Percentiles rank a stretch among this genome's conserved stretches.
Conservation (phyloP, 176 grass and related monocot species). For the Musa acuminata region DNA sequence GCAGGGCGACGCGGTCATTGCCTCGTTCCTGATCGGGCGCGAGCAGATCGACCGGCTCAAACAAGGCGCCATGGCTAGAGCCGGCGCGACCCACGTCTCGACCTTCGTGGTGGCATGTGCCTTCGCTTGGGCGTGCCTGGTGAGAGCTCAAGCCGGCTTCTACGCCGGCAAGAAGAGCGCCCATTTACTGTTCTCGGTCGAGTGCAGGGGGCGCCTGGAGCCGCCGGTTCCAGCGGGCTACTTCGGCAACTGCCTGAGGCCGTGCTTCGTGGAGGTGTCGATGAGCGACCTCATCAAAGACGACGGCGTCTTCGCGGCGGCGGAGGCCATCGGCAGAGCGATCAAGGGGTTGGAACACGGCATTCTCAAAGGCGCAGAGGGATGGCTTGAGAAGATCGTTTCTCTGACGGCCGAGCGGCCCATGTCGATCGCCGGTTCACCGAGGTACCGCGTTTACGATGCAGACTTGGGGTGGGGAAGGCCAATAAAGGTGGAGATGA, state of each 20-base stretch:
- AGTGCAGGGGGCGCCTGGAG: conserved; percentile 54
- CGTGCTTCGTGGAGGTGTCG: conserved; percentile 69
- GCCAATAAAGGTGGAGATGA: conserved; percentile 71
- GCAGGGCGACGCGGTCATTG: conserved; percentile 30
- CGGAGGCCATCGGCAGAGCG: conserved; percentile 46
- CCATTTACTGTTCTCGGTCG: conserved; percentile 75
- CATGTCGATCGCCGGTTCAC: conserved; percentile 90
- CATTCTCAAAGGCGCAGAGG: conserved; percentile 61
- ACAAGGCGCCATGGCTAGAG: conserved; percentile 28
- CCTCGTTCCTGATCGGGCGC: conserved; percentile 51
- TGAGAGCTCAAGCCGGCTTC: conserved; percentile 14
- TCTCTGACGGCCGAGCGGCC: conserved; percentile 56
- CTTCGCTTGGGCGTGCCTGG: conserved; percentile 77
- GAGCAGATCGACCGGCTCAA: conserved; percentile 66
- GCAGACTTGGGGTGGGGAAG: conserved; percentile 50
- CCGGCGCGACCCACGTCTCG: conserved; percentile 42
- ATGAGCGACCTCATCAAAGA: conserved; percentile 29
- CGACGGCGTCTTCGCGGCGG: conserved; percentile 46
- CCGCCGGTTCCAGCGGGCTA: conserved; percentile 58
- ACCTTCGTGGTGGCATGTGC: conserved; percentile 84
- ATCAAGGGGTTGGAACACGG: conserved; percentile 54
- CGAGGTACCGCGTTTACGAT: conserved; percentile 67
- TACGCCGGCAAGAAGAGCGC: conserved; percentile 28
- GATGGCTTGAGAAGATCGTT: conserved; percentile 72
- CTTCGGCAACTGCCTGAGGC: conserved; percentile 87